These are phyloP conservation scores for Lasiosphaeria miniovina DNA, from an alignment of 495 filamentous ascomycete species.

Conservation along the genomic window DNA sequence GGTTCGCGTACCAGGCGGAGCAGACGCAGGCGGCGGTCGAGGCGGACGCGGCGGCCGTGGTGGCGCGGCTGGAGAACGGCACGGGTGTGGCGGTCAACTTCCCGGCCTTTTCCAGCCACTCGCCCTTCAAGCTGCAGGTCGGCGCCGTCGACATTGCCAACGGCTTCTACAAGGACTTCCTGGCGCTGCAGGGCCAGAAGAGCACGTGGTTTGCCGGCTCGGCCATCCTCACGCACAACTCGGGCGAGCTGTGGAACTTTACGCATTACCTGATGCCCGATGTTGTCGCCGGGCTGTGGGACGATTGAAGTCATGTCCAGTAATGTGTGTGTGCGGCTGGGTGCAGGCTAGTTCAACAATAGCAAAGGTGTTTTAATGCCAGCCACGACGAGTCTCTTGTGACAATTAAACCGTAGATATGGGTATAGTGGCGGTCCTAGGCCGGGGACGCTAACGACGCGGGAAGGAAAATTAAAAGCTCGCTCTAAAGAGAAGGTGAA, in stretches of 20 bases:
- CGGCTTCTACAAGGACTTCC: slow-evolving; percentile 51
- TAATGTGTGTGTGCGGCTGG: too few species aligned
- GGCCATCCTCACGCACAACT: slow-evolving; percentile 26
- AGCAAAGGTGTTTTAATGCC: too few species aligned
- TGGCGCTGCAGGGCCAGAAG: slow-evolving; percentile 47
- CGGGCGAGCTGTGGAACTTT: slow-evolving; percentile 40
- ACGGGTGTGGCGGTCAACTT: not conserved
- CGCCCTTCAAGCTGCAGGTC: slow-evolving; percentile 1
- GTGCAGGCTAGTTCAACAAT: too few species aligned
- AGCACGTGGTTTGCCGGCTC: slow-evolving; percentile 54
- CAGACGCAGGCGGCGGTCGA: not conserved
- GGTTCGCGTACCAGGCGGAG: not conserved
- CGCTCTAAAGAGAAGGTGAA: too few species aligned
- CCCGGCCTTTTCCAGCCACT: not conserved
- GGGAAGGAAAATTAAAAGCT: too few species aligned
- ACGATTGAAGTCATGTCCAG: too few species aligned
- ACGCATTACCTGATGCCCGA: slow-evolving; percentile 4
- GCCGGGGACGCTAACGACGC: too few species aligned
- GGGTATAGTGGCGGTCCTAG: too few species aligned
- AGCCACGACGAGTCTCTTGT: too few species aligned
- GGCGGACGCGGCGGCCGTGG: not conserved
- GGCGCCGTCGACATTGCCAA: not conserved
- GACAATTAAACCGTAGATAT: too few species aligned
- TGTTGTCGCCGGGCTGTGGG: too few species aligned
- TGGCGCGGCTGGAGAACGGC: not conserved